These are phyloP conservation scores for Colletotrichum sp. DNA, from an alignment of 2,329 filamentous ascomycete genomes.

Conservation along the genomic window DNA sequence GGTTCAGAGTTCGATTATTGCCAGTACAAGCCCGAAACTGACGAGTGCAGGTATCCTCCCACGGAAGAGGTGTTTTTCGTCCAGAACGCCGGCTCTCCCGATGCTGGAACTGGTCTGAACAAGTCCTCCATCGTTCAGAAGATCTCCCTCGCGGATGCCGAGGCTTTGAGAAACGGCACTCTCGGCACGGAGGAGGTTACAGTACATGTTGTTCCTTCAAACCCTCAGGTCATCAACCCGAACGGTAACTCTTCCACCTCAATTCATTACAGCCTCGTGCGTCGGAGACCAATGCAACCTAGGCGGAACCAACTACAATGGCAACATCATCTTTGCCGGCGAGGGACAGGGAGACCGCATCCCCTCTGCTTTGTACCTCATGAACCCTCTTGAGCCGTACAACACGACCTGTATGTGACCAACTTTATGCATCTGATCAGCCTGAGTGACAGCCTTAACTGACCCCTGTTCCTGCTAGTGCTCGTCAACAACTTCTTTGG, in stretches of 20 bases:
- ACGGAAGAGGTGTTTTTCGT: conserved; percentile 61
- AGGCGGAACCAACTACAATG: conserved; percentile 56
- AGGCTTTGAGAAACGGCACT: conserved; percentile 38
- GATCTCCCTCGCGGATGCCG: conserved; percentile 49
- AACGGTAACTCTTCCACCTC: conserved; percentile 42
- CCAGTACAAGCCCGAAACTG: accelerated
- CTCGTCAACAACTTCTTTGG: conserved; percentile 66
- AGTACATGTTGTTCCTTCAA: conserved; percentile 44
- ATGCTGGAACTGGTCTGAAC: conserved; percentile 53
- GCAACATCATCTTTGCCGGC: conserved; percentile 52
- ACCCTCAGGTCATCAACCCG: conserved; percentile 52
- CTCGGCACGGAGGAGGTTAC: conserved; percentile 44
- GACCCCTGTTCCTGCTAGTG: conserved; percentile 31
- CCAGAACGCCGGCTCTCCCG: conserved; percentile 52
- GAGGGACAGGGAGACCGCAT: conserved; percentile 53
- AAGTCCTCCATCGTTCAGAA: conserved; percentile 58
- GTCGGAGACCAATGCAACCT: not conserved
- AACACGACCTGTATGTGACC: conserved; percentile 49
- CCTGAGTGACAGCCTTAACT: not conserved
- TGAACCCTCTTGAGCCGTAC: conserved; percentile 51
- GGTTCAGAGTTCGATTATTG: not conserved
- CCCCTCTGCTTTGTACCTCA: conserved; percentile 42
- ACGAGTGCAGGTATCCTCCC: conserved; percentile 31
- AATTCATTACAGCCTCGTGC: accelerated
- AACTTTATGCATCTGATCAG: not conserved